Base-by-base conservation (phyloP, 352 stramenopile genomes). In the Globisporangium parvum region DNA sequence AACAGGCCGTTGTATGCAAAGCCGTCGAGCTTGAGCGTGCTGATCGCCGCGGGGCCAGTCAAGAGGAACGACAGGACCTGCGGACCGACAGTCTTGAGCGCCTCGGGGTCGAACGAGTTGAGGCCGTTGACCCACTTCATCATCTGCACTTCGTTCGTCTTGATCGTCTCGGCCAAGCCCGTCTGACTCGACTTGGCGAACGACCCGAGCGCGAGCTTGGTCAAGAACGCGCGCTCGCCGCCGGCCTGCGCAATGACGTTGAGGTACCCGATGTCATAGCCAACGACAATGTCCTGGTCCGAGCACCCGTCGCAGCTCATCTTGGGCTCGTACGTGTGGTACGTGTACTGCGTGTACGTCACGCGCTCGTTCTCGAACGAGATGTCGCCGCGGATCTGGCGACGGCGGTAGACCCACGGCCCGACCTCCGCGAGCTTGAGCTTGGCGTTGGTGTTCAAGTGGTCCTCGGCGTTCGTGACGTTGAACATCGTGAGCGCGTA, bases 401-500 rank as follows among this genome's bases (percentile, higher is more conserved):
- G 73, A 1, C 71, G 67, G 53, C 69, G 70, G 59, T 79, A 69
- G 17, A 73, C 66, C 48, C 66, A 73, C 40, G 66, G 66, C 2
- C 66, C 66, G 20, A 73, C 44, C 31, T 73, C 66, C 21, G 42
- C 18, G 11, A 73, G 44, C 44, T 71, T 40, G 17, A 73, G 59
- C 54, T 67, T 71, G 23, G 41, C 66, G 21, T 64, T 68, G 5
- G 55, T 54, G 15, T 23, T 49, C 35, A 73, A 55, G 49, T 84
- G 77, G 6, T 56, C 70, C 65, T 72, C 65, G 5, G 60, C 69
- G 45, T 63, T 58, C 11, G 55, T 66, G 28, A 62, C 56, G 57
- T 78, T 78, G 47, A 67, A 84, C 45, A 68, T 40, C 8, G 60
- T 68, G 8, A 78, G 46, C 55, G 80, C 62, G 56, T 71, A 80